Evolutionary conservation across 495 filamentous ascomycete species (phyloP), one percentile per base, ranked within the genome.

Genomic region (Talaromyces stipitatus): DNA sequence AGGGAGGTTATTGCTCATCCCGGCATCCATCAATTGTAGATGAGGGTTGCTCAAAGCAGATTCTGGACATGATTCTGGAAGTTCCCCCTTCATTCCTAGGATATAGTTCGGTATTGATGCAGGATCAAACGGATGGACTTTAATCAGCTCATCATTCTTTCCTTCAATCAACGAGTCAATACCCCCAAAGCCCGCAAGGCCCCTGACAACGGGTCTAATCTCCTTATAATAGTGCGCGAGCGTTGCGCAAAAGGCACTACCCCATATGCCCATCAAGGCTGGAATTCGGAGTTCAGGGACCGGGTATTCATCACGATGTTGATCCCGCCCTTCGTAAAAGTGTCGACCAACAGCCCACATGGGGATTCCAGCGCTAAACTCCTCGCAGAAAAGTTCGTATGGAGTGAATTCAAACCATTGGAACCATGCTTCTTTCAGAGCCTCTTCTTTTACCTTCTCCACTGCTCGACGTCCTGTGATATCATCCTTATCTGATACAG

Each of bases 381-480:
- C 94, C 67, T 98, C 94, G 65, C 90, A 96, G 69, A 91, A 97
- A 62, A 98, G 85, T 70, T 98, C 94, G 61, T 95, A 98, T 0
- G 94, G 94, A 0, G 90, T 95, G 57, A 92, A 84, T 60, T 98
- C 94, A 61, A 96, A 97, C 94, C 94, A 98, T 63, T 98, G 92
- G 61, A 98, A 98, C 89, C 91, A 98, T 2, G 89, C 78, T 65
- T 94, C 84, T 52, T 78, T 79, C 61, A 81, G 84, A 2, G 90
- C 85, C 51, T 82, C 78, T 55, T 80, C 80, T 61, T 87, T 86
- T 2, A 67, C 60, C 22, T 76, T 72, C 30, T 82, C 78, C 22
- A 72, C 73, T 14, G 66, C 74, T 3, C 63, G 71, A n/a, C 73
- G 55, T 32, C 56, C 47, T 28, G 64, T 60, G 8, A 18, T 18